Evolutionary conservation across 495 filamentous ascomycete species (phyloP), one percentile per base, ranked within the genome.

Genomic region (Hypoxylon fuscum): DNA sequence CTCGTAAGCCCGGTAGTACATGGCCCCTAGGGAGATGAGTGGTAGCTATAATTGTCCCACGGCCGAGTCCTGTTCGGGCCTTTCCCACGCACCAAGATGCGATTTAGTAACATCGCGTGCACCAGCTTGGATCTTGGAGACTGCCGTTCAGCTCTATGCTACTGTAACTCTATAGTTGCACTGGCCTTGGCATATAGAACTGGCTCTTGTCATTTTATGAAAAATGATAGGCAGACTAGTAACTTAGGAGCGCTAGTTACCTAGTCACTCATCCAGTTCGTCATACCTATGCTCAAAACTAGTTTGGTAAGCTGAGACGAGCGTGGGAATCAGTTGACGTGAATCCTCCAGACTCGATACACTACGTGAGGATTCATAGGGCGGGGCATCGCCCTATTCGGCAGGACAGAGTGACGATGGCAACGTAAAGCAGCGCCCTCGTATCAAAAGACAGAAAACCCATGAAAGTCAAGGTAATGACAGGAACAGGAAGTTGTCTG

Each of bases 401-500:
- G 54, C 45, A 58, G 43, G 46, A 50, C 38, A 14, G n/a, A 20
- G 17, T 58, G 14, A 27, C 23, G 34, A 48, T 22, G 32, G 10
- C 9, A 31, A 37, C n/a, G 18, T 6, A 32, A 35, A 12, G 2
- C 32, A 14, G 11, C 11, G 32, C 32, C 2, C 35, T 54, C n/a
- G 17, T 46, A 20, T 37, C 27, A 11, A 17, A 23, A 27, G 15
- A 37, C 11, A n/a, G 15, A 43, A 4, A n/a, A 29, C 7, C 3
- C 29, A 15, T 22, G 17, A 12, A 23, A 27, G 6, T 11, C 6
- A 45, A 37, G 17, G 31, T 46, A 3, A 35, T 12, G 12, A 34
- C 12, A 17, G 25, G 18, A 58, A 59, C 12, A 37, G 55, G 55
- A 59, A 50, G 55, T 25, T 59, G 34, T 37, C 7, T 1, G 8